Percentiles rank a stretch among this genome's conserved stretches.
phyloP scores from a whole-genome alignment of 352 stramenopile species.

The Phytophthora fragariaefolia region DNA sequence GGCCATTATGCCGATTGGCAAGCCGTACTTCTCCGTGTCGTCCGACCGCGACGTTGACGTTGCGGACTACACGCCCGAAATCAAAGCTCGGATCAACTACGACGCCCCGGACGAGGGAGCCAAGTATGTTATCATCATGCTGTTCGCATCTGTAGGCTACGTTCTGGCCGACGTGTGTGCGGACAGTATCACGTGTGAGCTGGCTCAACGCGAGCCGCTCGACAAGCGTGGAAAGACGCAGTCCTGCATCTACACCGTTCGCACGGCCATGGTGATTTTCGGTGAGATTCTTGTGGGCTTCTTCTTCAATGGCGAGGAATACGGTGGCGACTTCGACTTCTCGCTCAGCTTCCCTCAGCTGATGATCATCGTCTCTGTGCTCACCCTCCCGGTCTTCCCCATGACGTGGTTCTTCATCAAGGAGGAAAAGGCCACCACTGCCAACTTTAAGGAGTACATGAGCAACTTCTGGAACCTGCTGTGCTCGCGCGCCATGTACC shows the following conservation, averaged over 20 bases:
- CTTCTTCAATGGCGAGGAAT: constrained; percentile 14
- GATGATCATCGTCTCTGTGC: constrained; percentile 4
- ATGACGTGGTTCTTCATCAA: constrained; percentile 38
- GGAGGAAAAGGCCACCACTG: constrained; percentile 25
- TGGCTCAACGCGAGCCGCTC: constrained; percentile 5
- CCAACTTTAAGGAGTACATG: constrained; percentile 9
- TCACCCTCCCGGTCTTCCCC: constrained; percentile 23
- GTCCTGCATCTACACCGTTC: constrained; percentile 4
- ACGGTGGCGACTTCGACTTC: constrained; percentile 1
- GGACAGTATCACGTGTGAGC: constrained; percentile 9
- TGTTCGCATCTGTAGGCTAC: constrained; percentile 6
- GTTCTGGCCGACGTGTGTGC: constrained; percentile 5
- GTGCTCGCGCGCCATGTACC: constrained; percentile 35
- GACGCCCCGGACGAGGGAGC: background rate
- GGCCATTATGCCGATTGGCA: background rate
- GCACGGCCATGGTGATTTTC: constrained; percentile 8
- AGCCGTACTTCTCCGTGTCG: constrained; percentile 4
- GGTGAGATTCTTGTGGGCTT: constrained; percentile 1
- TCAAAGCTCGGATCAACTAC: constrained; percentile 12
- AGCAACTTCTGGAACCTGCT: constrained; percentile 20
- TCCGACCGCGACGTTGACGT: constrained; percentile 9
- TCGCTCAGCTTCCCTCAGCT: background rate
- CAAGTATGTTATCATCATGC: constrained; percentile 12
- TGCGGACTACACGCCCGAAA: constrained; percentile 7
- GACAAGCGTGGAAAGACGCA: constrained; percentile 8